Percentiles rank a stretch among this genome's conserved stretches.
Evolutionary conservation across 1,284 basidiomycete genomes (phyloP).

Genomic region (Chalciporus piperatoides): DNA sequence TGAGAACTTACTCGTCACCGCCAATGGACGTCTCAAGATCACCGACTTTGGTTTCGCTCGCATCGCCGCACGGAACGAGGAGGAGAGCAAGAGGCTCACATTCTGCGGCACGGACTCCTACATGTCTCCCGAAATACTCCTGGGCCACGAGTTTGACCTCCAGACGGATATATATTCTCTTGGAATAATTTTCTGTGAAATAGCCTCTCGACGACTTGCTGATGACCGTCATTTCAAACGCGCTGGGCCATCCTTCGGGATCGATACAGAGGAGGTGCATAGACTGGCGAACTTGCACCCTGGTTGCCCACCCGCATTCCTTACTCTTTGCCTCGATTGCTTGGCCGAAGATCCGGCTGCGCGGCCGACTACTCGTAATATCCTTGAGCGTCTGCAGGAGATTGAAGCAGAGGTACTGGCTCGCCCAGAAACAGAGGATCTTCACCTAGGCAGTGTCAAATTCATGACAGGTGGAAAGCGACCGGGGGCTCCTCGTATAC

Average conservation of each 20-base stretch:
- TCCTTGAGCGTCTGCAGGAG: constrained; percentile 68
- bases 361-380: constrained; percentile 75
- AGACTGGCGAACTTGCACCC: constrained; percentile 52
- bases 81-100: constrained; percentile 87
- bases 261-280: constrained; percentile 76
- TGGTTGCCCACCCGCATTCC: constrained; percentile 78
- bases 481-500: constrained; percentile 68
- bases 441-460: constrained; percentile 83
- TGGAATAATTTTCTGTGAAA: constrained; percentile 94
- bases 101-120: constrained; percentile 97
- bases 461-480: constrained; percentile 67
- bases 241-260: constrained; percentile 69
- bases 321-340: constrained; percentile 79
- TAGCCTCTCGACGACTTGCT: constrained; percentile 80
- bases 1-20: constrained; percentile 93
- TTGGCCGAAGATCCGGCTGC: constrained; percentile 61
- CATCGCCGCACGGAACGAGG: constrained; percentile 87
- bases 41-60: constrained; percentile 96
- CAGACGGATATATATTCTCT: constrained; percentile 94
- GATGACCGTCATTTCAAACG: constrained; percentile 82
- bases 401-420: constrained; percentile 81
- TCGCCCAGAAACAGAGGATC: constrained; percentile 63
- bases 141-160: constrained; percentile 88
- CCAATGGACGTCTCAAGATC: constrained; percentile 92
- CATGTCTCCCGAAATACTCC: constrained; percentile 92